phyloP scores from a whole-genome alignment of 176 grass and related monocot genomes.

The Triticum aestivum region DNA sequence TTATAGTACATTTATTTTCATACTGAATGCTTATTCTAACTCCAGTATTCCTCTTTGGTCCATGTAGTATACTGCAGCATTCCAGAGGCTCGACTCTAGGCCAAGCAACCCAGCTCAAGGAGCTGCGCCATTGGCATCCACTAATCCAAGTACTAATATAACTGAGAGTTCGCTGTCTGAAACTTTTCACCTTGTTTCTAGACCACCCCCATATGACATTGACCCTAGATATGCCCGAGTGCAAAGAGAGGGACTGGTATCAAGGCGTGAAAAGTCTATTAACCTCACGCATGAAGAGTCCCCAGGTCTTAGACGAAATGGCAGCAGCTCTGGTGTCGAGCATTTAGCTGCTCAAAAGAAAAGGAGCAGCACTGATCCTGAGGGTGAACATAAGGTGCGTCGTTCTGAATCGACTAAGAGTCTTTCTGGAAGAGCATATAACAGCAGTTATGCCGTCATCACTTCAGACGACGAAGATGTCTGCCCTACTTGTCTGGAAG shows the following conservation, averaged over 20 bases:
- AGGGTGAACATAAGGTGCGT: constrained; percentile 52
- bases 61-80: constrained; percentile 65
- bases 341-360: constrained; percentile 69
- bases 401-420: constrained; percentile 69
- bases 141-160: constrained; percentile 38
- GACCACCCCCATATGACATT: constrained; percentile 65
- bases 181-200: constrained; percentile 74
- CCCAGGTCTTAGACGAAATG: constrained; percentile 63
- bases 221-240: constrained; percentile 66
- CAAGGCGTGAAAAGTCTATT: constrained; percentile 81
- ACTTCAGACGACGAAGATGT: constrained; percentile 88
- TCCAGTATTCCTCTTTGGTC: constrained; percentile 1
- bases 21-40: constrained; percentile 3
- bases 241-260: constrained; percentile 84
- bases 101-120: constrained; percentile 54
- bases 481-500: constrained; percentile 93
- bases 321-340: constrained; percentile 66
- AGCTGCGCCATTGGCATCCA: constrained; percentile 36
- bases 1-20: background rate
- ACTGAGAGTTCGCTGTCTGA: constrained; percentile 51
- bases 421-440: constrained; percentile 64
- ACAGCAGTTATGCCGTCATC: constrained; percentile 39
- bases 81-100: constrained; percentile 80
- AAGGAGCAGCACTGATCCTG: constrained; percentile 60
- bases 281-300: constrained; percentile 72